Base-by-base conservation (phyloP, 116 monocot genomes). In the Cymodocea nodosa region DNA sequence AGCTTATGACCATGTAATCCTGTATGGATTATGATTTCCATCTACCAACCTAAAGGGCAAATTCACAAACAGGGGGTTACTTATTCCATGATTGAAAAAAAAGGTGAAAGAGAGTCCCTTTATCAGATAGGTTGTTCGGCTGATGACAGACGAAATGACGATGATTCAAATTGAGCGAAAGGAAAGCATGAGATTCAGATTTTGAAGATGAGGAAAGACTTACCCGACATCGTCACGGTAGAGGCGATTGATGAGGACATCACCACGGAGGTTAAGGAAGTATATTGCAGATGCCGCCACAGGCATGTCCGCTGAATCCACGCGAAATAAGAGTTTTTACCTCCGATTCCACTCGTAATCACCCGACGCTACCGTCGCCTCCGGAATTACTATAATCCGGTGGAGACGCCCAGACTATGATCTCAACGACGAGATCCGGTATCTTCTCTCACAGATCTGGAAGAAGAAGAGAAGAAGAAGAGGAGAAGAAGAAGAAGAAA, bases 141-240 rank as follows among this genome's bases (percentile, higher is more conserved):
- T 44, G 44, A 44, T 8, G 6, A 44, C 44, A 8, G 9, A 44
- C 44, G 44, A 44, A 11, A 44, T 44, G 44, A 44, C 44, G 44
- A 44, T 44, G 44, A 44, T 44, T 44, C 44, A 0, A 44, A 3
- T 44, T 11, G 53, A 53, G 53, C 44, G 11, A 50, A 16, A 64
- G 9, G 48, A 48, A 40, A 15, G 10, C 5, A 44, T 11, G 30
- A 17, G 63, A 22, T 20, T 34, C 15, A 53, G 35, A 52, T 8
- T 10, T 23, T 6, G 59, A 20, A 20, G 24, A 52, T 4, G 35
- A 53, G 35, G 35, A 35, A 34, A 10, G 4, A 19, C 66, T 53
- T 56, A 95, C 94, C 94, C 87, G 64, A 95, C 94, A 74, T 95
- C 94, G 53, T 95, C 94, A 61, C 90, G 94, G 77, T 95, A 95